These are phyloP conservation scores for Lichina pygmaea DNA, from an alignment of 495 filamentous ascomycete genomes.

Conservation along the genomic window DNA sequence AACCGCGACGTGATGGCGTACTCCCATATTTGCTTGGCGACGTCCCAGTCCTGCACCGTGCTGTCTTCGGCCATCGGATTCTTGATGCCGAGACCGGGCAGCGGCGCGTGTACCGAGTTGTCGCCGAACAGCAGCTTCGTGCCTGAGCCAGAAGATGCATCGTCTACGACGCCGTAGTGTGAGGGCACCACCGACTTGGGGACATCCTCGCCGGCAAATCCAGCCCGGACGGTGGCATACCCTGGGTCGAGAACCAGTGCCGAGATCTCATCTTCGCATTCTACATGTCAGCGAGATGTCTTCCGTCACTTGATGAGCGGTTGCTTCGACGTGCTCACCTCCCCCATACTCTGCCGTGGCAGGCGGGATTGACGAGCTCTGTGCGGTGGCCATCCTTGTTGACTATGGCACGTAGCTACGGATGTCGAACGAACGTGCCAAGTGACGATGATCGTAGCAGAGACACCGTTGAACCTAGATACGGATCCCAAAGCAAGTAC, in stretches of 20 bases:
- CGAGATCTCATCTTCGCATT: conserved; percentile 65
- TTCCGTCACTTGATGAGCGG: conserved; percentile 2
- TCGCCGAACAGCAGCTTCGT: conserved; percentile 56
- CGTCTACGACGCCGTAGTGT: conserved; percentile 44
- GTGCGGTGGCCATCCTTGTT: neutral
- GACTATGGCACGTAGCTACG: neutral
- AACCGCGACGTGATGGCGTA: conserved; percentile 55
- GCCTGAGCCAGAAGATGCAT: conserved; percentile 13
- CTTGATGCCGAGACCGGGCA: conserved; percentile 46
- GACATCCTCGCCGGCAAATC: conserved; percentile 90
- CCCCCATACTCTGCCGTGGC: conserved; percentile 55
- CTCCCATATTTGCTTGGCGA: conserved; percentile 72
- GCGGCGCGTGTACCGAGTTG: conserved; percentile 53
- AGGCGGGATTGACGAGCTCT: conserved; percentile 23
- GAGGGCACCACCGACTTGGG: conserved; percentile 82
- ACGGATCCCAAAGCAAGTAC: neutral
- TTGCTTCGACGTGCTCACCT: conserved; percentile 24
- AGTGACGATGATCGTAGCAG: neutral
- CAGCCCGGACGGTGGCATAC: conserved; percentile 69
- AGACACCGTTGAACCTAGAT: neutral
- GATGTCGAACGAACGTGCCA: too few relatives aligned
- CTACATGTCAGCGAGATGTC: neutral
- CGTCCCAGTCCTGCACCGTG: conserved; percentile 89
- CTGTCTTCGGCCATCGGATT: conserved; percentile 83
- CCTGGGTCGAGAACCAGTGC: conserved; percentile 91